A percentile compares a stretch with the other conserved stretches of the same genome.
phyloP scores from a whole-genome alignment of 2,329 filamentous ascomycete genomes.

The Graphilbum fragrans region DNA sequence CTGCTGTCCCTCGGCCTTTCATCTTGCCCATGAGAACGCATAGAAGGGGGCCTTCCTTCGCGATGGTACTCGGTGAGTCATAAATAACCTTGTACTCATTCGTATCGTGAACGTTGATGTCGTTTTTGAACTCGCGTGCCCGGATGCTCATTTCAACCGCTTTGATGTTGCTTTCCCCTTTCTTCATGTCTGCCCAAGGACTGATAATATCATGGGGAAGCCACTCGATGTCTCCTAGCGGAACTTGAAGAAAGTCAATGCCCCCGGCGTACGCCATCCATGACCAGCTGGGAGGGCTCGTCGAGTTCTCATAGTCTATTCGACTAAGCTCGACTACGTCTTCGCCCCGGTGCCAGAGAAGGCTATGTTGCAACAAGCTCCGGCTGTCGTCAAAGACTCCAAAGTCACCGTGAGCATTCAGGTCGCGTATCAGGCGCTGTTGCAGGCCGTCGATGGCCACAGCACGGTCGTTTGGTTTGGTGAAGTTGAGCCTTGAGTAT shows the following conservation, averaged over 20 bases:
- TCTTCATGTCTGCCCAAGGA: constrained; percentile 2
- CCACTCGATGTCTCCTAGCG: constrained; percentile 8
- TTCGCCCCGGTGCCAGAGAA: constrained; percentile 17
- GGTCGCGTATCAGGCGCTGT: constrained; percentile 13
- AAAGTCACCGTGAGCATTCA: constrained; percentile 14
- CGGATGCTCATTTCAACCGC: no score
- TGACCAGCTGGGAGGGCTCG: constrained; percentile 18
- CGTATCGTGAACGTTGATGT: no score
- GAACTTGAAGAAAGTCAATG: constrained; percentile 16
- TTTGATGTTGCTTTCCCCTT: no score
- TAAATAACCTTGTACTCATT: no score
- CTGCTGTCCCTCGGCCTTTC: no score
- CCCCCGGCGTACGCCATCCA: constrained; percentile 22
- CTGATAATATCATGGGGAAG: not conserved
- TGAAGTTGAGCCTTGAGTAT: constrained; percentile 19
- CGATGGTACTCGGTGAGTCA: no score
- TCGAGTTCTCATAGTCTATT: not conserved
- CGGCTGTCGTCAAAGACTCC: constrained; percentile 18
- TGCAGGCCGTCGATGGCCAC: constrained; percentile 20
- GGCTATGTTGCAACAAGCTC: constrained; percentile 13
- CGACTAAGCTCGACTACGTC: not conserved
- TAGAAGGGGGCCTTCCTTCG: no score
- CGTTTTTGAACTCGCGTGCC: no score
- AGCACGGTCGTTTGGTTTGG: constrained; percentile 14
- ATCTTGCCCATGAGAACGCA: no score